Base-by-base conservation (phyloP, 2,329 filamentous ascomycete species). In the Botrytis galanthina region DNA sequence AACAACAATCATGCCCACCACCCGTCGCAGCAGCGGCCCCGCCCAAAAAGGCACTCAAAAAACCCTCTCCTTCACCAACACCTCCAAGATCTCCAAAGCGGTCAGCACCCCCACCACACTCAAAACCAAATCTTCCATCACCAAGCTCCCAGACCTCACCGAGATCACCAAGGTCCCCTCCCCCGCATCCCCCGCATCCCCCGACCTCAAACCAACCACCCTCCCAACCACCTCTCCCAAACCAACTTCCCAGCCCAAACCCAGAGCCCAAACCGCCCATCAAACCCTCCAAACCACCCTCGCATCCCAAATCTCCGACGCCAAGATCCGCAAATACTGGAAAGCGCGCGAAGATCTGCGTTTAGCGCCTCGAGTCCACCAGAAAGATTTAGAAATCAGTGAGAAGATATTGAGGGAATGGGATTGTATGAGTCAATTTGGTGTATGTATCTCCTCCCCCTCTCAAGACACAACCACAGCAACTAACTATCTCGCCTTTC, bases 321-420 rank as follows among this genome's bases (percentile, higher is more conserved):
- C 87, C 66, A 90, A 93, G 78, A 90, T 98, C 75, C 88, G 88
- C 78, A 86, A 85, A 79, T 98, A 97, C 81, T 98, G 94, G 94
- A 85, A 85, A 76, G 82, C 82, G 18, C 89, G 95, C 77, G 93
- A 97, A 84, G 84, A 85, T 59, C 86, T 90, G 78, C 87, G 93
- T 77, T 87, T 86, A 74, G 89, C 93, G 29, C 88, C 88, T 60
- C 85, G 92, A 78, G 90, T 97, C 51, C 96, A 98, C 80, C 94
- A 97, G 83, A 83, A 91, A 78, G 91, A 86, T 3, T 81, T 98
- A 77, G 87, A 86, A 18, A 77, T 92, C 63, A 87, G 92, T 73
- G 95, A 98, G 86, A 97, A 95, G 85, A 90, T 98, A 39, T 83
- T 98, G 79, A 87, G 95, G 76, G 93, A 97, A 81, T 99, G 96